Evolutionary conservation across 1,139 yeast genomes (phyloP).

Genomic region (Maudiozyma humilis): DNA sequence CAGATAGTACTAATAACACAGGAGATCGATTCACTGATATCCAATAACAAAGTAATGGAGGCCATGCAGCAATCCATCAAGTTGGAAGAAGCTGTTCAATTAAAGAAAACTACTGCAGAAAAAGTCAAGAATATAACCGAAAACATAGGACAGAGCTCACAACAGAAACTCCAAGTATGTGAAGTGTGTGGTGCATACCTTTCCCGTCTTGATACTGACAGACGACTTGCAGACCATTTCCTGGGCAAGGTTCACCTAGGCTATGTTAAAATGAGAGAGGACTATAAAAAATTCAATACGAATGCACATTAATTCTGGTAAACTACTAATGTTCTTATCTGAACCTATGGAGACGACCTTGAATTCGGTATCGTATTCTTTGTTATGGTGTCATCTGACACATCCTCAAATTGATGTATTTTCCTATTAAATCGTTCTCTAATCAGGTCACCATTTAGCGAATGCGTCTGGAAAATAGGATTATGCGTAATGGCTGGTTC

Average conservation of each 20-base stretch:
- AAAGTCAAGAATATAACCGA: slow-evolving; percentile 57
- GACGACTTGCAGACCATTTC: slow-evolving; percentile 86
- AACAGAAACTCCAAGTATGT: slow-evolving; percentile 86
- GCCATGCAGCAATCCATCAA: slow-evolving; percentile 40
- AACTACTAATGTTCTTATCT: no score
- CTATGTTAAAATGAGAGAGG: slow-evolving; percentile 64
- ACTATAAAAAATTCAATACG: slow-evolving; percentile 23
- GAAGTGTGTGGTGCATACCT: slow-evolving; percentile 86
- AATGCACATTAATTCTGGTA: neutral
- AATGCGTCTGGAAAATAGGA: slow-evolving; percentile 24
- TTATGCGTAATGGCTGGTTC: slow-evolving; percentile 33
- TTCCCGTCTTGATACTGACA: slow-evolving; percentile 78
- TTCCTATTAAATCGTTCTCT: slow-evolving; percentile 21
- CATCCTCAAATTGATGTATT: slow-evolving; percentile 20
- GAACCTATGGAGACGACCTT: neutral
- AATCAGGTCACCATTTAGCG: slow-evolving; percentile 21
- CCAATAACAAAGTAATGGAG: slow-evolving; percentile 44
- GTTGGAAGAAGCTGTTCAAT: slow-evolving; percentile 38
- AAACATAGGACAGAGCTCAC: slow-evolving; percentile 76
- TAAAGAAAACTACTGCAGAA: slow-evolving; percentile 44
- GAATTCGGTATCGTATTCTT: slow-evolving; percentile 11
- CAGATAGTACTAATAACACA: slow-evolving; percentile 60
- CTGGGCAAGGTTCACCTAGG: slow-evolving; percentile 82
- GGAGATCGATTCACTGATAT: slow-evolving; percentile 55
- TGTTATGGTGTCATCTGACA: slow-evolving; percentile 4